These are phyloP conservation scores for Pythium aphanidermatum DNA, from an alignment of 352 stramenopile genomes.

Conservation along the genomic window DNA sequence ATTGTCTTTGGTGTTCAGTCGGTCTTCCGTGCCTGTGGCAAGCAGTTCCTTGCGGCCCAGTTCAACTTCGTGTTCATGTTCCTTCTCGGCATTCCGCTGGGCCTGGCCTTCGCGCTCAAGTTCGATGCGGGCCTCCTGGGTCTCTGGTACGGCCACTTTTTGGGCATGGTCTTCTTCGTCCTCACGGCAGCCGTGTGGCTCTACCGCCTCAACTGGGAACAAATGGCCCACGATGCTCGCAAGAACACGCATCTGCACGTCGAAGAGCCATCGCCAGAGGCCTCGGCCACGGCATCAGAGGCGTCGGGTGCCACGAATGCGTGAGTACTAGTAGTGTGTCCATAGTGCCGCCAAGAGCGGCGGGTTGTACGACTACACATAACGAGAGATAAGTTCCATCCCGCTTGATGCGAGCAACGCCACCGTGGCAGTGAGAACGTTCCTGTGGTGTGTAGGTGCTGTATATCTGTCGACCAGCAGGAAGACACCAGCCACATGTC, in stretches of 20 bases:
- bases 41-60: constrained; percentile 46
- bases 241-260: constrained; percentile 34
- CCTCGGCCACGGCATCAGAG: neutral
- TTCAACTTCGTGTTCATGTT: constrained; percentile 57
- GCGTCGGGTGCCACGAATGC: neutral
- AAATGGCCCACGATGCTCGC: constrained; percentile 21
- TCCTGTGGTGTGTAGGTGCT: neutral
- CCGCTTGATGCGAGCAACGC: too few relatives aligned
- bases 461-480: too few relatives aligned
- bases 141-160: constrained; percentile 61
- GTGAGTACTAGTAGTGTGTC: too few relatives aligned
- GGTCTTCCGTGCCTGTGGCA: constrained; percentile 46
- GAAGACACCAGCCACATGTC: too few relatives aligned
- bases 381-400: too few relatives aligned
- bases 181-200: constrained; percentile 12
- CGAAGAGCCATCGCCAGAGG: constrained; percentile 13
- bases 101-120: constrained; percentile 39
- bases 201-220: constrained; percentile 22
- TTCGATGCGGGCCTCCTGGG: constrained; percentile 44
- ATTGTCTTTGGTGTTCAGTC: constrained; percentile 39
- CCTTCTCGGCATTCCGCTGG: constrained; percentile 41
- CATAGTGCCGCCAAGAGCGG: constrained; percentile 3
- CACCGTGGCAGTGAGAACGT: neutral
- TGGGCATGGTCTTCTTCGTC: constrained; percentile 17
- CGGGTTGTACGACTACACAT: neutral